Percentiles rank a stretch among this genome's conserved stretches.
These are phyloP conservation scores for Gossypium gossypioides DNA, from an alignment of 441 rosid species.

Conservation along the genomic window DNA sequence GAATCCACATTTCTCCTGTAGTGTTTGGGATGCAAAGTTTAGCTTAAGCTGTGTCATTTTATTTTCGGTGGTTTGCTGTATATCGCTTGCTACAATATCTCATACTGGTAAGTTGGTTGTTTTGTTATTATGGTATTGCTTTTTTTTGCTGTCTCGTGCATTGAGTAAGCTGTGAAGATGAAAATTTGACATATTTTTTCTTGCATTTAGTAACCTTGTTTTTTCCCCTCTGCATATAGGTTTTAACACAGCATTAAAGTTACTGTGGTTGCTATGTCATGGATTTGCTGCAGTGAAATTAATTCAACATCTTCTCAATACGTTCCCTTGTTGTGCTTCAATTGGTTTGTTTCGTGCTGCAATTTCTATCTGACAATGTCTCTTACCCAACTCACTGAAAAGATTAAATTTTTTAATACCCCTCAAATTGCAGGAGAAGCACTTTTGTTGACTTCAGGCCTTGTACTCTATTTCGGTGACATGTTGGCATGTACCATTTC, in stretches of 20 bases:
- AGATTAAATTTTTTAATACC: not conserved
- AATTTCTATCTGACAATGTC: not conserved
- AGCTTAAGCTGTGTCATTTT: slow-evolving; percentile 36
- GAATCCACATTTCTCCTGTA: slow-evolving; percentile 18
- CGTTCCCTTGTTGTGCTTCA: slow-evolving; percentile 81
- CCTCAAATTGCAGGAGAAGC: slow-evolving; percentile 65
- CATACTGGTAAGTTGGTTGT: slow-evolving; percentile 37
- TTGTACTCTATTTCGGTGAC: slow-evolving; percentile 82
- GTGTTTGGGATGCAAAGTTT: slow-evolving; percentile 32
- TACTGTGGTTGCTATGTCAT: slow-evolving; percentile 65
- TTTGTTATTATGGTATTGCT: not conserved
- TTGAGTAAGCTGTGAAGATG: not conserved
- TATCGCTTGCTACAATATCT: slow-evolving; percentile 47
- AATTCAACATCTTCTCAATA: slow-evolving; percentile 56
- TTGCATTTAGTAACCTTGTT: not conserved
- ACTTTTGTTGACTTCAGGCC: slow-evolving; percentile 69
- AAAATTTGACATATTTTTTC: not conserved
- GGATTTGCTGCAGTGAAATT: slow-evolving; percentile 63
- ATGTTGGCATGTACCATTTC: slow-evolving; percentile 60
- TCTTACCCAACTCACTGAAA: not conserved
- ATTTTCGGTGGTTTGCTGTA: slow-evolving; percentile 43
- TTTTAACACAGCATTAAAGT: slow-evolving; percentile 37
- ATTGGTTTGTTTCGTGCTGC: slow-evolving; percentile 42
- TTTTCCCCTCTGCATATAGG: slow-evolving; percentile 36
- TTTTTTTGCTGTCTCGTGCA: not conserved